Conservation (phyloP, 139 green algal species). For the Chlamydomonas asymmetrica region DNA sequence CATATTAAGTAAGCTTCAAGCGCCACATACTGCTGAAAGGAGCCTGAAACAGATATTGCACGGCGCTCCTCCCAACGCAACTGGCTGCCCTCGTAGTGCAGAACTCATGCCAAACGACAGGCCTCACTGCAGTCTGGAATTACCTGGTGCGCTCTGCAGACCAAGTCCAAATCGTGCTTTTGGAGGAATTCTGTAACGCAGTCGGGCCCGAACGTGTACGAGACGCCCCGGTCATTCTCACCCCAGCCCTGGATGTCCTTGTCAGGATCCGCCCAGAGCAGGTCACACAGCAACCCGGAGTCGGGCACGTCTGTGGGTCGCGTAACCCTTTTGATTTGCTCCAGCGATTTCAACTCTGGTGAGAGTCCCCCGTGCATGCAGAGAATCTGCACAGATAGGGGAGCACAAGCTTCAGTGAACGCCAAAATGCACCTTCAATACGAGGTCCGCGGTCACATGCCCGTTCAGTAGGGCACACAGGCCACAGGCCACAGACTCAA, state of each 20-base stretch:
- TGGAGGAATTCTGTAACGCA: slow-evolving; percentile 95
- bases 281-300: slow-evolving; percentile 96
- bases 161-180: slow-evolving; percentile 96
- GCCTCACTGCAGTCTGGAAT: too few species aligned
- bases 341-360: slow-evolving; percentile 95
- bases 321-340: slow-evolving; percentile 97
- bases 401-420: neutral
- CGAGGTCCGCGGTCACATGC: too few species aligned
- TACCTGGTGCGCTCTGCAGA: slow-evolving; percentile 96
- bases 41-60: too few species aligned
- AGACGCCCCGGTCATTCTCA: slow-evolving; percentile 98
- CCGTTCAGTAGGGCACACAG: neutral
- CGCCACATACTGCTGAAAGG: too few species aligned
- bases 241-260: slow-evolving; percentile 98
- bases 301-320: slow-evolving; percentile 97
- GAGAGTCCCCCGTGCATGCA: slow-evolving; percentile 99
- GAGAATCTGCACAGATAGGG: slow-evolving; percentile 86
- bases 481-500: neutral
- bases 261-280: slow-evolving; percentile 99
- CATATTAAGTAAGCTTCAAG: too few species aligned
- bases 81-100: too few species aligned
- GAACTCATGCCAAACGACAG: too few species aligned
- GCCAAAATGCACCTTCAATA: too few species aligned
- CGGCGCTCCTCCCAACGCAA: too few species aligned
- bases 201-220: slow-evolving; percentile 98